Evolutionary conservation across 2,329 filamentous ascomycete species (phyloP).

Genomic region (Sporothrix dimorphospora): DNA sequence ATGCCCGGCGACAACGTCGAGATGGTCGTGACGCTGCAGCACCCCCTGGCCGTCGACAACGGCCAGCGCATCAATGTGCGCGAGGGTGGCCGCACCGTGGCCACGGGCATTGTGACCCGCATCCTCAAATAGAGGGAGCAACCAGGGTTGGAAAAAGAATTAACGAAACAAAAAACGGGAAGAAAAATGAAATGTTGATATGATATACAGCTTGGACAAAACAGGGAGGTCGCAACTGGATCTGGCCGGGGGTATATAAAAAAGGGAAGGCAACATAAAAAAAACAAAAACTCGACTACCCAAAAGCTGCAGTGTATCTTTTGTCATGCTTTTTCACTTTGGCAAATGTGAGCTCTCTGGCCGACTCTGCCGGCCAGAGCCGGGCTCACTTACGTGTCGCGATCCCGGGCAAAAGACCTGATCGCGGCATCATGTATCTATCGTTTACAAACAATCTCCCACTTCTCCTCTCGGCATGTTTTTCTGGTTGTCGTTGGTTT

Average conservation of each 20-base stretch:
- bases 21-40: constrained; percentile 86
- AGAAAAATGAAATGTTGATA: constrained; percentile 1
- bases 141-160: not conserved
- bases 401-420: not conserved
- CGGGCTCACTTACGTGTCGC: not conserved
- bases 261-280: not conserved
- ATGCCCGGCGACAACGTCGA: constrained; percentile 99
- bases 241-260: constrained; percentile 2
- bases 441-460: constrained; percentile 31
- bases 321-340: not conserved
- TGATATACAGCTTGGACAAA: constrained; percentile 26
- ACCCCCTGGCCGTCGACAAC: constrained; percentile 83
- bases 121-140: constrained; percentile 57
- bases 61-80: constrained; percentile 98
- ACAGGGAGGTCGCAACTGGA: not conserved
- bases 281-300: not conserved
- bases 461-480: constrained; percentile 31
- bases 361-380: not conserved
- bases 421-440: constrained; percentile 25
- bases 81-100: constrained; percentile 90
- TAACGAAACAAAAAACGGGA: constrained; percentile 18
- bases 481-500: constrained; percentile 26
- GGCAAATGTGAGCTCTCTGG: not conserved
- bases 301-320: not conserved
- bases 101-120: constrained; percentile 79